Percentiles rank a stretch among this genome's conserved stretches.
phyloP scores from a whole-genome alignment of 495 filamentous ascomycete species.

The Chaetomium fimeti region DNA sequence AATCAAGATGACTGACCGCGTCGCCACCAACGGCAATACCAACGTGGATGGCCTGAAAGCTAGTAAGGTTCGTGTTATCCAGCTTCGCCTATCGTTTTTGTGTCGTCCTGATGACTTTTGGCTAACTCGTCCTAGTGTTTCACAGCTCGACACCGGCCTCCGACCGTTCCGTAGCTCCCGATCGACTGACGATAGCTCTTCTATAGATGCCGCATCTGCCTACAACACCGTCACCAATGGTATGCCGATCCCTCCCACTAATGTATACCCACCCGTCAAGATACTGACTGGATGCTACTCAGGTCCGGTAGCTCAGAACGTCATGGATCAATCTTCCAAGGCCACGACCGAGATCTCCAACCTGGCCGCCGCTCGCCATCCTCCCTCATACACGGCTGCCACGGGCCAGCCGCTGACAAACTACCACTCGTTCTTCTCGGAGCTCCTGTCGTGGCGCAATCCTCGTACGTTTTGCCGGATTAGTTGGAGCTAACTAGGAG shows the following conservation, averaged over 20 bases:
- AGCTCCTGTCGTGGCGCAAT: constrained; percentile 69
- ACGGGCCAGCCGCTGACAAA: constrained; percentile 89
- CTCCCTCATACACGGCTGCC: constrained; percentile 65
- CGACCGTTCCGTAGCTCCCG: constrained; percentile 16
- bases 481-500: constrained; percentile 57
- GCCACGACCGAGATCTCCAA: constrained; percentile 72
- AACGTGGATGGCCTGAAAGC: constrained; percentile 42
- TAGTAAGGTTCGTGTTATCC: constrained; percentile 46
- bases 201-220: constrained; percentile 44
- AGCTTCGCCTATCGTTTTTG: not conserved
- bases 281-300: constrained; percentile 30
- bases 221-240: constrained; percentile 44
- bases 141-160: constrained; percentile 29
- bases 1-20: constrained; percentile 37
- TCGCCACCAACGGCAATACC: constrained; percentile 33
- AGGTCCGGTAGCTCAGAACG: constrained; percentile 77
- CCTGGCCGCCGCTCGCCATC: constrained; percentile 66
- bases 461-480: constrained; percentile 40
- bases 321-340: constrained; percentile 70
- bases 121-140: constrained; percentile 34
- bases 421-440: constrained; percentile 95
- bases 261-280: not conserved
- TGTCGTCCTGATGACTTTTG: constrained; percentile 28
- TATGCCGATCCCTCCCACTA: constrained; percentile 23
- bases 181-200: constrained; percentile 25